phyloP scores from a whole-genome alignment of 2,329 filamentous ascomycete genomes.

The Onygena corvina region DNA sequence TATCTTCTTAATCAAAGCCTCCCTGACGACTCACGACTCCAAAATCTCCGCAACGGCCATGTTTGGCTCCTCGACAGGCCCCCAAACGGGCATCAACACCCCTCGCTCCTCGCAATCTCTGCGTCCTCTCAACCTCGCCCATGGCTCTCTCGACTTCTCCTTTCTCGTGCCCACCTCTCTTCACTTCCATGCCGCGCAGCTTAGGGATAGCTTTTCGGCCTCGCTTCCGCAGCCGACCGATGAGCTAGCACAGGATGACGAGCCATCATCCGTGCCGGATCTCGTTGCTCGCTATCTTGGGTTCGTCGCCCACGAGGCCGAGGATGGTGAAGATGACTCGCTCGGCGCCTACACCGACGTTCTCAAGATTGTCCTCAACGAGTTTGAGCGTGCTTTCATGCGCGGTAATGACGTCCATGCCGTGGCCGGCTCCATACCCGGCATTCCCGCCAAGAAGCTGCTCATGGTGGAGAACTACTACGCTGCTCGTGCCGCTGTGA shows the following conservation, averaged over 20 bases:
- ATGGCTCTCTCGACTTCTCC: slow-evolving; percentile 91
- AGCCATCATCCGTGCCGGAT: slow-evolving; percentile 91
- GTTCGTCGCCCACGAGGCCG: slow-evolving; percentile 76
- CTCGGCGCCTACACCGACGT: slow-evolving; percentile 87
- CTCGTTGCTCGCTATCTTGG: slow-evolving; percentile 88
- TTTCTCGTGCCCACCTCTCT: slow-evolving; percentile 90
- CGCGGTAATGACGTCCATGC: slow-evolving; percentile 94
- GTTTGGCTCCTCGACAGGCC: slow-evolving; percentile 64
- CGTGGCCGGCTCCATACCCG: slow-evolving; percentile 69
- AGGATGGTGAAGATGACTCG: slow-evolving; percentile 80
- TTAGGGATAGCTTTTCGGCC: slow-evolving; percentile 79
- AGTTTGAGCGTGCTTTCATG: slow-evolving; percentile 92
- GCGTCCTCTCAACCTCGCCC: slow-evolving; percentile 76
- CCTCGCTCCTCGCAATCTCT: slow-evolving; percentile 87
- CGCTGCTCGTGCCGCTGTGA: slow-evolving; percentile 68
- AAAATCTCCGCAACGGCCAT: slow-evolving; percentile 39
- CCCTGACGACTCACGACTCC: background rate
- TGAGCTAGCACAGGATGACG: slow-evolving; percentile 93
- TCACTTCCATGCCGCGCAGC: slow-evolving; percentile 89
- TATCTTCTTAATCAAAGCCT: background rate
- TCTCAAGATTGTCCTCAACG: slow-evolving; percentile 80
- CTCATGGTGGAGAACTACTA: slow-evolving; percentile 86
- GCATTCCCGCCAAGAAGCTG: slow-evolving; percentile 86
- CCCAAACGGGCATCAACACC: slow-evolving; percentile 93
- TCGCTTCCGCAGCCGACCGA: slow-evolving; percentile 85